Evolutionary conservation across 805 yeast genomes (phyloP).

Genomic region (Candida xiaguanensis): DNA sequence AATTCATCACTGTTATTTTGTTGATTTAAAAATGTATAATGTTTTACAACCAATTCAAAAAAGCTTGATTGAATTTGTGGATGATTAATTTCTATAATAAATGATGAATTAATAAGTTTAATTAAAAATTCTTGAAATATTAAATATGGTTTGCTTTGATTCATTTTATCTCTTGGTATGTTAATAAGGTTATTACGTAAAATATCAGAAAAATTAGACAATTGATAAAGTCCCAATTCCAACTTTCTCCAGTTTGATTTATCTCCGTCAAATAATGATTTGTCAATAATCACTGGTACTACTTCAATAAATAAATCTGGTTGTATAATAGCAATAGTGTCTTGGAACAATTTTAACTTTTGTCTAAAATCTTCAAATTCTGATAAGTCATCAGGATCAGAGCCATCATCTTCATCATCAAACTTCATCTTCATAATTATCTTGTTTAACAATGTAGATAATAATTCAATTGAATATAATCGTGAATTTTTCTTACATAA

Average conservation of each 20-base stretch:
- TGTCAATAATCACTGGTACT: slow-evolving; percentile 57
- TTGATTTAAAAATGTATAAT: slow-evolving; percentile 54
- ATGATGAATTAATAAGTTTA: slow-evolving; percentile 47
- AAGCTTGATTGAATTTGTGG: slow-evolving; percentile 78
- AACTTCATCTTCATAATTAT: slow-evolving; percentile 75
- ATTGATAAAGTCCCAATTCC: slow-evolving; percentile 83
- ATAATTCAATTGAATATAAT: slow-evolving; percentile 41
- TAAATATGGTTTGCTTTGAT: slow-evolving; percentile 60
- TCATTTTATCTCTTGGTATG: slow-evolving; percentile 61
- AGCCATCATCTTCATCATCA: slow-evolving; percentile 54
- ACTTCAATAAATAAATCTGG: slow-evolving; percentile 60
- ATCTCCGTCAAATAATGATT: slow-evolving; percentile 46
- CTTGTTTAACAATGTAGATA: slow-evolving; percentile 62
- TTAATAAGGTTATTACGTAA: slow-evolving; percentile 74
- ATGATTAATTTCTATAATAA: slow-evolving; percentile 52
- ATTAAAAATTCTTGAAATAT: slow-evolving; percentile 61
- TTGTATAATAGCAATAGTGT: slow-evolving; percentile 59
- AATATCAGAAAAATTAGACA: slow-evolving; percentile 75
- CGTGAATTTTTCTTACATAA: slow-evolving; percentile 56
- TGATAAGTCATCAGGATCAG: slow-evolving; percentile 68
- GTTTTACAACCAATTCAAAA: slow-evolving; percentile 82
- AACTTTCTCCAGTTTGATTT: slow-evolving; percentile 68
- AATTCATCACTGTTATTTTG: slow-evolving; percentile 35
- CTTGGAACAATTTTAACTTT: slow-evolving; percentile 76
- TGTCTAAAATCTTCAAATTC: slow-evolving; percentile 78